These are phyloP conservation scores for Cryptococcus depauperatus DNA, from an alignment of 1,284 basidiomycete species.

Conservation along the genomic window DNA sequence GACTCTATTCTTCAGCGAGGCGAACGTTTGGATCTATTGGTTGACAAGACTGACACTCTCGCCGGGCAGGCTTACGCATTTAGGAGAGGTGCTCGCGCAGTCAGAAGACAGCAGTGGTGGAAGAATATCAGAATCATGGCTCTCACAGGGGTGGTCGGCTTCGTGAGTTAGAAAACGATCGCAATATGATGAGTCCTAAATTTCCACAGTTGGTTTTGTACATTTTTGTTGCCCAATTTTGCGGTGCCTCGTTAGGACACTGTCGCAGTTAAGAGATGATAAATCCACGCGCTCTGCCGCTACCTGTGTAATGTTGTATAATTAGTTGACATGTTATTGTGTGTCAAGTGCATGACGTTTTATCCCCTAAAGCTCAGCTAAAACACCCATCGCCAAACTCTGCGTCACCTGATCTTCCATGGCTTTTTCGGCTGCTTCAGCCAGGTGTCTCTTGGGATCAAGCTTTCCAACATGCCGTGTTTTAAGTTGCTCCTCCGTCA, in stretches of 20 bases:
- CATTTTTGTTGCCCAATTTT: constrained; percentile 74
- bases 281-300: neutral
- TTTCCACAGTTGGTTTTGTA: constrained; percentile 59
- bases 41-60: constrained; percentile 96
- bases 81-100: constrained; percentile 74
- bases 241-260: constrained; percentile 53
- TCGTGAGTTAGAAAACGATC: constrained; percentile 53
- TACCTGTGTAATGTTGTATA: constrained; percentile 5
- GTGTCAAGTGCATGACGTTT: neutral
- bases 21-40: constrained; percentile 88
- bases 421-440: constrained; percentile 91
- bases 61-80: constrained; percentile 94
- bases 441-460: constrained; percentile 92
- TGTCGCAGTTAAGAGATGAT: constrained; percentile 27
- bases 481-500: constrained; percentile 82
- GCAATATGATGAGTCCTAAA: neutral
- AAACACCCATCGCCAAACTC: constrained; percentile 80
- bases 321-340: neutral
- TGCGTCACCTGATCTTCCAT: constrained; percentile 95
- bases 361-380: constrained; percentile 62
- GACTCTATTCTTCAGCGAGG: constrained; percentile 83
- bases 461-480: constrained; percentile 96
- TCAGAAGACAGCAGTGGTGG: constrained; percentile 96
- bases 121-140: constrained; percentile 71
- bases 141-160: constrained; percentile 60